Conservation (phyloP, 1,139 yeast genomes). For the Suhomyces bribrorum region DNA sequence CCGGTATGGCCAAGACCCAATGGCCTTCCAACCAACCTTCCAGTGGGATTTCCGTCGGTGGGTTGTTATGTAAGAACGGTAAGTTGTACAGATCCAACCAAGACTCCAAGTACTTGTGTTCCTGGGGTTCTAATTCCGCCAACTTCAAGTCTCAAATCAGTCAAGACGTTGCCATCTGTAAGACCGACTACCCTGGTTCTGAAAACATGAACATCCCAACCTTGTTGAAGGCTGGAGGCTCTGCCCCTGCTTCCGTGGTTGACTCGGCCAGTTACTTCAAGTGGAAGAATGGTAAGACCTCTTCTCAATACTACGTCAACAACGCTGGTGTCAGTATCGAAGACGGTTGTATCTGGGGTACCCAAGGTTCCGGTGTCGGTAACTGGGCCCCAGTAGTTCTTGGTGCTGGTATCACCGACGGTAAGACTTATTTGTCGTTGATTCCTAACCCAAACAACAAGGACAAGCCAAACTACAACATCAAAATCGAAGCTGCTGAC, state of each 20-base stretch:
- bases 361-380: constrained; percentile 63
- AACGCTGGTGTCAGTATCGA: constrained; percentile 74
- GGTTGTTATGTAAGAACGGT: constrained; percentile 69
- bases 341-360: constrained; percentile 81
- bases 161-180: constrained; percentile 69
- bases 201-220: constrained; percentile 87
- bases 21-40: constrained; percentile 77
- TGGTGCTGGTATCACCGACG: constrained; percentile 70
- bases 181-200: constrained; percentile 89
- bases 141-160: constrained; percentile 56
- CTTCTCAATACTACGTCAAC: constrained; percentile 80
- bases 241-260: constrained; percentile 64
- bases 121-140: constrained; percentile 72
- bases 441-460: constrained; percentile 81
- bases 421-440: constrained; percentile 69
- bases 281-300: constrained; percentile 67
- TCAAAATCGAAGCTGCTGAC: constrained; percentile 64
- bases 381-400: constrained; percentile 83
- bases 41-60: constrained; percentile 79
- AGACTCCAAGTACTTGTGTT: constrained; percentile 65
- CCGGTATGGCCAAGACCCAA: constrained; percentile 90
- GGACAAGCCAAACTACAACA: constrained; percentile 61
- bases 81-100: constrained; percentile 66
- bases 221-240: constrained; percentile 58
- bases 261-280: constrained; percentile 60